Evolutionary conservation across 192 early-diverging fungal species (phyloP), one percentile per base, ranked within the genome.

Genomic region (Coemansia umbellata): DNA sequence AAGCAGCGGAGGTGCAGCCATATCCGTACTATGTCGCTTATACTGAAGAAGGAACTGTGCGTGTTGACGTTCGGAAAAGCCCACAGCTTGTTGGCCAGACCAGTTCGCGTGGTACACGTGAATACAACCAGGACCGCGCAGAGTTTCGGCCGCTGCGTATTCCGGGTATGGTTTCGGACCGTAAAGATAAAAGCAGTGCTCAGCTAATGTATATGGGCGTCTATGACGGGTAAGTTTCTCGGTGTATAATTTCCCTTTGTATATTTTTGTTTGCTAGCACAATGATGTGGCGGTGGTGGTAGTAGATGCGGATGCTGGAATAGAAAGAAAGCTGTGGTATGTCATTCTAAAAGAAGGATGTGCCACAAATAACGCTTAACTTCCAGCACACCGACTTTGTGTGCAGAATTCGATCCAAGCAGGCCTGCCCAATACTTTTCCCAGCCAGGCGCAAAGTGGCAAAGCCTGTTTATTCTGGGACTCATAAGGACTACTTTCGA

Each of bases 131-230:
- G 59, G 70, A 74, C 54, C 63, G 70, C 23, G 63, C 63, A 4
- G 70, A 74, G 37, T 74, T 66, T n/a, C 30, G 58, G n/a, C 70
- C 70, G 37, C 63, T 74, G 44, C 70, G 70, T 28, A 74, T 74
- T 30, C 70, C 70, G 18, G 70, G 70, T 14, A 66, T 74, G 70
- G 70, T 66, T 13, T 59, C 63, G 31, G 70, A 66, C 51, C 58
- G 70, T 33, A 54, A 41, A 37, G 70, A 63, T 59, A 62, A 50
- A 19, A 62, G 52, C 63, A 66, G 70, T 55, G 70, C 70, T 14
- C 70, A 74, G 63, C 35, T 74, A 17, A 74, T 74, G 70, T 74
- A 66, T 35, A 21, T 66, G 40, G 70, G 70, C 26, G 55, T 66
- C 4, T 74, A 74, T 30, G 70, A 74, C 40, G 70, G 70, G 70